Evolutionary conservation across 768 basidiomycete genomes (phyloP), one percentile per base, ranked within the genome.

Genomic region (Rhizopogon salebrosus): DNA sequence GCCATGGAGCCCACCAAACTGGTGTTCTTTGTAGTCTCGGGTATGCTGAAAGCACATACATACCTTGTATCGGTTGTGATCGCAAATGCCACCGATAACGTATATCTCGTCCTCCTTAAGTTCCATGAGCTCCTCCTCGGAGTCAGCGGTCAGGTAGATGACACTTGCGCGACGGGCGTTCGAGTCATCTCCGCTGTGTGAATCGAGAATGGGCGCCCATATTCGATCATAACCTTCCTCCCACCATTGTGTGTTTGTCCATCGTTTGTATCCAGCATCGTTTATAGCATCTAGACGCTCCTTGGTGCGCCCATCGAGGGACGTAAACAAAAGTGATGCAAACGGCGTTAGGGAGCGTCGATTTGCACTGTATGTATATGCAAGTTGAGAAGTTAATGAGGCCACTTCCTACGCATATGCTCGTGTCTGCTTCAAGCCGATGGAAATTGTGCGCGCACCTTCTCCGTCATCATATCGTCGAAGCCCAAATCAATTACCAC

Each of bases 61-160:
- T 34, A 83, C 95, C 82, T 95, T 98, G 76, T 95, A 91, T 39
- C 95, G 88, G 71, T 99, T 99, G 64, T 89, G 90, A 68, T 99
- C 97, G 54, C 87, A 87, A 60, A 99, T 87, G 5, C 95, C 95
- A 41, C 95, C 95, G 49, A 99, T 94, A 60, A 99, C 84, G 65
- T 98, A 98, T 7, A 85, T 89, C 64, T 95, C 88, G 39, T 85
- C 84, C 51, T 91, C 84, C 51, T 77, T 83, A 51, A 99, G 79
- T 61, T 89, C 86, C n/a, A 76, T 72, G 39, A 99, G 72, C 69
- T 95, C 92, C 46, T 95, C 82, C 27, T 85, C 79, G 7, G 95
- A 85, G 71, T 99, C 97, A 2, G 95, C 97, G 6, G 97, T 97
- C 48, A 99, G 82, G 69, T 99, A 99, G 36, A 98, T 79, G 49